Evolutionary conservation across 2,329 filamentous ascomycete species (phyloP).

Genomic region (Aspergillus sp.): DNA sequence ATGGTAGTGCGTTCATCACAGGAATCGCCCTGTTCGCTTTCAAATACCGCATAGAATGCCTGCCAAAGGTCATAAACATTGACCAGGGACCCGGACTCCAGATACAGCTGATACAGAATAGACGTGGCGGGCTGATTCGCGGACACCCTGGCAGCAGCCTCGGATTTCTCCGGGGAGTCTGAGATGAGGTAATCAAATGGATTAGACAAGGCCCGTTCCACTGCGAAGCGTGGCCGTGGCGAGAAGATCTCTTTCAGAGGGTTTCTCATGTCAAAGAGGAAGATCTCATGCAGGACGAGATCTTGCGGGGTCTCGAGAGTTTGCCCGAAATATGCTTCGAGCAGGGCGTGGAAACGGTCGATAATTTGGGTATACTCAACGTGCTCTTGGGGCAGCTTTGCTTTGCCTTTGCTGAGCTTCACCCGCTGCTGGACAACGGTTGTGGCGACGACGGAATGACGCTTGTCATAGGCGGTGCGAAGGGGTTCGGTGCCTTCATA

Average conservation of each 20-base stretch:
- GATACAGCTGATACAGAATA: constrained; percentile 63
- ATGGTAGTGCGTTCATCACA: constrained; percentile 47
- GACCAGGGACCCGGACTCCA: constrained; percentile 63
- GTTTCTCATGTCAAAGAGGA: constrained; percentile 59
- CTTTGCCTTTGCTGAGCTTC: constrained; percentile 58
- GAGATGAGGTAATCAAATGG: constrained; percentile 64
- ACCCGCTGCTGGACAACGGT: constrained; percentile 63
- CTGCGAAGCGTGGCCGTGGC: constrained; percentile 58
- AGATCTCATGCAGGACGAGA: constrained; percentile 58
- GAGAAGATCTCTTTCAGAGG: constrained; percentile 60
- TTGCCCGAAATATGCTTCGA: constrained; percentile 50
- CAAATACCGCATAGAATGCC: constrained; percentile 59
- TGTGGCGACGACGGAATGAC: constrained; percentile 57
- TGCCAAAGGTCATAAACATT: constrained; percentile 64
- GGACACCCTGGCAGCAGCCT: constrained; percentile 40
- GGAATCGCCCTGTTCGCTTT: constrained; percentile 32
- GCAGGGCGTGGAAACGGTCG: constrained; percentile 47
- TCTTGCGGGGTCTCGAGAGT: constrained; percentile 52
- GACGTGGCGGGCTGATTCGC: constrained; percentile 59
- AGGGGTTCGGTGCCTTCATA: constrained; percentile 56
- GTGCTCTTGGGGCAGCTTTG: constrained; percentile 55
- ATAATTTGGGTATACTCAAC: constrained; percentile 58
- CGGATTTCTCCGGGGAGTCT: constrained; percentile 35
- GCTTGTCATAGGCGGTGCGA: constrained; percentile 73
- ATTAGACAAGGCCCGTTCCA: constrained; percentile 60